A percentile compares a stretch with the other conserved stretches of the same genome.
phyloP scores from a whole-genome alignment of 2,329 filamentous ascomycete genomes.

The Fusarium sp. region DNA sequence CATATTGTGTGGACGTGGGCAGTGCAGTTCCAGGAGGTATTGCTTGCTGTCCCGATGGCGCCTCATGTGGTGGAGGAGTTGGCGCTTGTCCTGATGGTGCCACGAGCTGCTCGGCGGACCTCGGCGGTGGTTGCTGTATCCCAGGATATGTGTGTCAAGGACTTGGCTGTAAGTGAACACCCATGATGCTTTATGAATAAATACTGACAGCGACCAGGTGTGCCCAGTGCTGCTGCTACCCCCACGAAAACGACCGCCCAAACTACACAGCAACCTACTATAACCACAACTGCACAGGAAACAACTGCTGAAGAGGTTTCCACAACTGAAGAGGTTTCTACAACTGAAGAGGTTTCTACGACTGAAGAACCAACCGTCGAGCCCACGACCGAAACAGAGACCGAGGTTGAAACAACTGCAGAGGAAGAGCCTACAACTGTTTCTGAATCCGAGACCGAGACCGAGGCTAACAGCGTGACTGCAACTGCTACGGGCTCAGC shows the following conservation, averaged over 20 bases:
- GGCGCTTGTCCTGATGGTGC: conserved; percentile 72
- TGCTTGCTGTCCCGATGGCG: conserved; percentile 79
- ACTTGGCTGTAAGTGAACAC: conserved; percentile 72
- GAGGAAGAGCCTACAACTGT: conserved; percentile 24
- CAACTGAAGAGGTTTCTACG: conserved; percentile 43
- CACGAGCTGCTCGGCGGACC: conserved; percentile 71
- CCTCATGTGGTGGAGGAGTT: conserved; percentile 72
- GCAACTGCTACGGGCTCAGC: conserved; percentile 52
- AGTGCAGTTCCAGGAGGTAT: conserved; percentile 75
- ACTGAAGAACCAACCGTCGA: conserved; percentile 53
- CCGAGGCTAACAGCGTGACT: conserved; percentile 8
- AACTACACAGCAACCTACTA: conserved; percentile 33
- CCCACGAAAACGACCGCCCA: conserved; percentile 31
- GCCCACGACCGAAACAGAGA: conserved; percentile 55
- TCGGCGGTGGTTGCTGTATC: conserved; percentile 83
- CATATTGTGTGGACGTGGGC: conserved; percentile 73
- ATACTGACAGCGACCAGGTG: conserved; percentile 44
- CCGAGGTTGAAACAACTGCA: conserved; percentile 46
- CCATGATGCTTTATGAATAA: not conserved
- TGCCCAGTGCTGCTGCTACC: conserved; percentile 52
- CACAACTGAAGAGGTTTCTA: conserved; percentile 50
- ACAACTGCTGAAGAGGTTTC: conserved; percentile 50
- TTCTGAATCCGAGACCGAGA: conserved; percentile 1
- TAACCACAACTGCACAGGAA: conserved; percentile 56
- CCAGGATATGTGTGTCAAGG: conserved; percentile 77